Conservation (phyloP, 805 yeast species). For the Zygosaccharomyces kombuchaensis region DNA sequence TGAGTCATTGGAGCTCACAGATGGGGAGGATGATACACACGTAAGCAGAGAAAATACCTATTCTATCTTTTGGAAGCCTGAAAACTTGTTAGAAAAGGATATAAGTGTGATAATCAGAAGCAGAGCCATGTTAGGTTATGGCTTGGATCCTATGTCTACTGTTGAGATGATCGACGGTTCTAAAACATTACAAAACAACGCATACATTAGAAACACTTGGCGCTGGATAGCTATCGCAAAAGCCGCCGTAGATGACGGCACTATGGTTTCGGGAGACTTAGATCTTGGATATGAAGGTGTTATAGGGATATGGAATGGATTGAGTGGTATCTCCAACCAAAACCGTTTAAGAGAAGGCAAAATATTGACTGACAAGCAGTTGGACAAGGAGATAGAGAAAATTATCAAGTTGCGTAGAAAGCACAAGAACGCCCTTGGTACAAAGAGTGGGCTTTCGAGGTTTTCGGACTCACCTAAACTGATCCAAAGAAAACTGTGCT, state of each 20-base stretch:
- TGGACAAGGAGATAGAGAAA: constrained; percentile 34
- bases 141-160: constrained; percentile 61
- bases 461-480: constrained; percentile 36
- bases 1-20: constrained; percentile 14
- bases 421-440: constrained; percentile 24
- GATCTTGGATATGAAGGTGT: constrained; percentile 90
- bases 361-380: constrained; percentile 30
- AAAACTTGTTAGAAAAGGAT: constrained; percentile 59
- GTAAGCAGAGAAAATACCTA: constrained; percentile 22
- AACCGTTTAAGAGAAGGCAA: constrained; percentile 40
- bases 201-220: constrained; percentile 78
- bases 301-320: constrained; percentile 82
- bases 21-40: constrained; percentile 21
- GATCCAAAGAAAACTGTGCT: constrained; percentile 69
- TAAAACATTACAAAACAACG: constrained; percentile 45
- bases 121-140: constrained; percentile 71
- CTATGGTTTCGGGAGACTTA: constrained; percentile 62
- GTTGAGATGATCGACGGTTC: constrained; percentile 53
- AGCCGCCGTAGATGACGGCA: constrained; percentile 56
- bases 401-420: constrained; percentile 40
- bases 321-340: constrained; percentile 47
- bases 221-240: constrained; percentile 79
- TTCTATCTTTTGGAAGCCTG: constrained; percentile 34
- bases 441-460: constrained; percentile 17
- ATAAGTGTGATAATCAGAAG: constrained; percentile 66